Evolutionary conservation across 2,329 filamentous ascomycete genomes (phyloP), one percentile per base, ranked within the genome.

Genomic region (Xenoacremonium recifei): DNA sequence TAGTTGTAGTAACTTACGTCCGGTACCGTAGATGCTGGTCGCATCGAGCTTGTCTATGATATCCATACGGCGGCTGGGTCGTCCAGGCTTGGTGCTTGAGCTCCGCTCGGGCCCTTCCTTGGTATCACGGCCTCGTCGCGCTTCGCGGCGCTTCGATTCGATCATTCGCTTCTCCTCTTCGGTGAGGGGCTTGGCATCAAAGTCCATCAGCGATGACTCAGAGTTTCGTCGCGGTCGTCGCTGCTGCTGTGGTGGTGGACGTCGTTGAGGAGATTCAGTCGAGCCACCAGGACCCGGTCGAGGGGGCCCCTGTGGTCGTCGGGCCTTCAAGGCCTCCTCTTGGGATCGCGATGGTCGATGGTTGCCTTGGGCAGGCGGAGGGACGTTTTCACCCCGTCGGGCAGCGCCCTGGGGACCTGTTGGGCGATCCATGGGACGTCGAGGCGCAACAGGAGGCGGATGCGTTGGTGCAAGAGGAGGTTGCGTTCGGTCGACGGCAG

Each of bases 41-140:
- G 93, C 91, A 70, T 97, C 93, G 51, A 99, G 74, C 64, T 96
- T 92, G 70, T 99, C 93, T 58, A 99, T 97, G 34, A 97, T 79
- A 63, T 99, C 93, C 51, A 97, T 67, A 52, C 75, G 76, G 39
- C 72, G 65, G 54, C 67, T 76, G 11, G 68, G 64, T 36, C 68
- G 66, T 44, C 75, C 75, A 10, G 66, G 57, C 51, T 71, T 73
- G 57, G 76, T 31, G 23, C 23, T 27, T n/a, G n/a, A n/a, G 30
- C 30, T 32, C 6, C 15, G 9, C 15, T 32, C 15, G 6, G 9
- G 72, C 52, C 70, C 75, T 45, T 75, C 75, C 44, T 65, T 62
- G 19, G 51, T 49, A 15, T 59, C 58, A 19, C 50, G 50, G 29
- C 53, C 51, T 39, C 42, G 50, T 42, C 48, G 49, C 23, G 23